Evolutionary conservation across 495 filamentous ascomycete species (phyloP).

Genomic region (Melanomma pulvis-pyrius): DNA sequence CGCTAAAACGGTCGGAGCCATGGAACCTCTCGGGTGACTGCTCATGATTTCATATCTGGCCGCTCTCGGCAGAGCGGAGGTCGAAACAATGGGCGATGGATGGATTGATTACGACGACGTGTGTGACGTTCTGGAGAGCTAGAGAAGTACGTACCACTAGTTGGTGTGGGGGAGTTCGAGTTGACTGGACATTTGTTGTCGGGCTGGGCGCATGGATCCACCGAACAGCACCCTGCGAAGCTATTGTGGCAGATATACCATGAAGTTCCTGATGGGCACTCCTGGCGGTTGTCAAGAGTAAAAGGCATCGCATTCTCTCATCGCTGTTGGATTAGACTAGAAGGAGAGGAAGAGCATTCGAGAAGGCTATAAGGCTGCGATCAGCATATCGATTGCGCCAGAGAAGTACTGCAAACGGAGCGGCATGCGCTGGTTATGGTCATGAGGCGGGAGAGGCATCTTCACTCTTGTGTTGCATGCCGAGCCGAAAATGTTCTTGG

Average conservation of each 20-base stretch:
- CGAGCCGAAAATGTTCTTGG: not conserved
- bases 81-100: not conserved
- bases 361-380: not conserved
- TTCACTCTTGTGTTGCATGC: constrained; percentile 2
- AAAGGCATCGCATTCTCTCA: constrained; percentile 6
- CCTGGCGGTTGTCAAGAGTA: constrained; percentile 8
- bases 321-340: not conserved
- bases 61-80: not conserved
- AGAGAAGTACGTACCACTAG: constrained; percentile 21
- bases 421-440: not conserved
- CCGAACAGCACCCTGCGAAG: constrained; percentile 14
- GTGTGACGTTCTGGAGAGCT: not conserved
- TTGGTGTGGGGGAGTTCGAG: not conserved
- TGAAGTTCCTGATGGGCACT: not conserved
- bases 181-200: constrained; percentile 7
- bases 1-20: not conserved
- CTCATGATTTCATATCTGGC: not conserved
- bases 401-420: not conserved
- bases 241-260: constrained; percentile 9
- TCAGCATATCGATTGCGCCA: not conserved
- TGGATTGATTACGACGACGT: constrained; percentile 6
- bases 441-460: constrained; percentile 12
- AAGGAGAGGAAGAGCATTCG: not conserved
- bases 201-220: constrained; percentile 14
- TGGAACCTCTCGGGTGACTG: not conserved